Base-by-base conservation (phyloP, 2,329 filamentous ascomycete genomes). In the Lecanoromycetidae sp. region DNA sequence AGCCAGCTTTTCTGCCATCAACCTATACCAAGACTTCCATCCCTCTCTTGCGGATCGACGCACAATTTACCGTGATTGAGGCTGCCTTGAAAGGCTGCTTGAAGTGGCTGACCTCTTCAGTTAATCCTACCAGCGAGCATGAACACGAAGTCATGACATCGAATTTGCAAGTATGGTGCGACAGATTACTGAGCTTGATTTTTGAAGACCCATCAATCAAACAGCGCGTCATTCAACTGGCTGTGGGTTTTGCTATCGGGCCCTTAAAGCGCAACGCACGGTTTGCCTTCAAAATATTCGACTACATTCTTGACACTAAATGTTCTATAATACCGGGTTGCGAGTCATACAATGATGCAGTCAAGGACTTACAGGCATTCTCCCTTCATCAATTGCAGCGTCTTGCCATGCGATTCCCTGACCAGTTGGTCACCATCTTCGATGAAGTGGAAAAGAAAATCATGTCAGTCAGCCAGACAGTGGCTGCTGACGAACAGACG, bases 301-400 rank as follows among this genome's bases (percentile, higher is more conserved):
- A 95, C 60, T 85, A 95, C 62, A 87, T 95, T 52, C 73, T 98
- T 30, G 79, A 90, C 58, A 87, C 85, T 27, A 82, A 83, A 66
- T 79, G 86, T n/a, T 71, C 76, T 3, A 77, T 85, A 35, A 76
- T 84, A 46, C 79, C 82, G 2, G 77, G 82, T 36, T 77, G 83
- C 57, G 73, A 76, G 33, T 70, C 78, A 3, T 94, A 88, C 62
- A 87, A 84, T 12, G 91, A 96, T 54, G 82, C 88, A 1, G 84
- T 95, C 29, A 91, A 88, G 59, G 86, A 93, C 49, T 72, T 98
- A 13, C 87, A 95, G 60, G 77, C 76, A 3, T 78, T 93, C 58
- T 84, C 86, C 57, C 87, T 87, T 63, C 75, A 87, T 47, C 90
- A 98, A 63, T 72, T 96, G 50, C 87, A 94, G 58, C 78, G 88